Evolutionary conservation across 2,329 filamentous ascomycete species (phyloP), one percentile per base, ranked within the genome.

Genomic region (Monosporascus sp.): DNA sequence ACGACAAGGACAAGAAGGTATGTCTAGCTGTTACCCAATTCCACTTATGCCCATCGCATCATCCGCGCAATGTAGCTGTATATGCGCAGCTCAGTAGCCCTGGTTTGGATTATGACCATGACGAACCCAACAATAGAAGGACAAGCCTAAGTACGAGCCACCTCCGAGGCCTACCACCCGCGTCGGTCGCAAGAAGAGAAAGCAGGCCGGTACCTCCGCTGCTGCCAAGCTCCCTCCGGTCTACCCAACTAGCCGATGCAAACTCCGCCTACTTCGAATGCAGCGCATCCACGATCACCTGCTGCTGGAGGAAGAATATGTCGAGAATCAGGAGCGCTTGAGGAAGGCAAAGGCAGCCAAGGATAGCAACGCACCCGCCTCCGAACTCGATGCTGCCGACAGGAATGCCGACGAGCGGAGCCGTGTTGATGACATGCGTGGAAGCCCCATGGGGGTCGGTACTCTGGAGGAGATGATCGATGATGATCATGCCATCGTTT

Each of bases 121-220:
- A 18, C 18, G 5, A 24, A 46, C 38, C 51, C 3, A 55, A 26
- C 38, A 56, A 64, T 67, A 96, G 93, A 97, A 99, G 83, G 93
- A 99, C 59, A 99, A 99, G 87, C 94, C 94, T 70, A 97, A 96
- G 88, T 99, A 99, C 80, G 94, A 99, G 75, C 94, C 94, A 60
- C 94, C 94, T 63, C 94, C 94, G 73, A 88, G 93, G 68, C 94
- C 94, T 59, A 99, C 94, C 58, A 97, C 94, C 62, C 90, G 94
- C 71, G 88, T 99, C 71, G 94, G 94, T 57, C 90, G 93, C 69
- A 97, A 95, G 88, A 99, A 99, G 89, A 93, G 92, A 82, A 97
- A 90, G 86, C 84, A 85, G 49, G 91, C 88, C 55, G 94, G 94
- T 51, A 91, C 91, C 58, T 97, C 93, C 73, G 92, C 94, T 50